These are phyloP conservation scores for Cyamopsis tetragonoloba DNA, from an alignment of 306 rosid species.

Conservation along the genomic window DNA sequence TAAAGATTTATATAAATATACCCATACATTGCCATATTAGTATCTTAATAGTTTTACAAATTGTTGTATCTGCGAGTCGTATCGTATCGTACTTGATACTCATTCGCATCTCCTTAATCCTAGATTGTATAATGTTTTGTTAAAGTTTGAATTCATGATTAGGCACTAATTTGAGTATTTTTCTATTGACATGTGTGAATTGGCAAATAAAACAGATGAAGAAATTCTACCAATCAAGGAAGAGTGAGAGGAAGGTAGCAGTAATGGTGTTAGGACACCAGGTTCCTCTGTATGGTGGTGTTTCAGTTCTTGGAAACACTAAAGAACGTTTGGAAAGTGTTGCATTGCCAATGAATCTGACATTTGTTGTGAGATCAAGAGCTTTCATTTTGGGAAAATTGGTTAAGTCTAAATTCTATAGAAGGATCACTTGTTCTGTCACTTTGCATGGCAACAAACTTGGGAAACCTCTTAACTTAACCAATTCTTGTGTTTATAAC, in stretches of 20 bases:
- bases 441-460: slow-evolving; percentile 58
- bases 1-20: no score
- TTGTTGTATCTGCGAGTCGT: no score
- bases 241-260: slow-evolving; percentile 40
- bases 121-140: no score
- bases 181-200: neutral
- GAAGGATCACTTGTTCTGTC: slow-evolving; percentile 57
- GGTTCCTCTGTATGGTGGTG: slow-evolving; percentile 78
- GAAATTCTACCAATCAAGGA: slow-evolving; percentile 56
- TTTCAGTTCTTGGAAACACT: slow-evolving; percentile 37
- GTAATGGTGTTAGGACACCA: slow-evolving; percentile 62
- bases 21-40: no score
- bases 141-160: no score
- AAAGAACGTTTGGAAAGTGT: slow-evolving; percentile 30
- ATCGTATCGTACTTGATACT: no score
- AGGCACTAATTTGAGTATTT: no score
- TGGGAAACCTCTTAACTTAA: slow-evolving; percentile 57
- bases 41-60: no score
- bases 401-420: slow-evolving; percentile 74
- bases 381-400: slow-evolving; percentile 74
- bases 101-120: no score
- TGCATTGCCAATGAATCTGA: slow-evolving; percentile 63
- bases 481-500: slow-evolving; percentile 50
- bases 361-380: slow-evolving; percentile 74
- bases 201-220: slow-evolving; percentile 36